These are phyloP conservation scores for Tetrahymena malaccensis DNA, from an alignment of 73 alveolate species.

Conservation along the genomic window DNA sequence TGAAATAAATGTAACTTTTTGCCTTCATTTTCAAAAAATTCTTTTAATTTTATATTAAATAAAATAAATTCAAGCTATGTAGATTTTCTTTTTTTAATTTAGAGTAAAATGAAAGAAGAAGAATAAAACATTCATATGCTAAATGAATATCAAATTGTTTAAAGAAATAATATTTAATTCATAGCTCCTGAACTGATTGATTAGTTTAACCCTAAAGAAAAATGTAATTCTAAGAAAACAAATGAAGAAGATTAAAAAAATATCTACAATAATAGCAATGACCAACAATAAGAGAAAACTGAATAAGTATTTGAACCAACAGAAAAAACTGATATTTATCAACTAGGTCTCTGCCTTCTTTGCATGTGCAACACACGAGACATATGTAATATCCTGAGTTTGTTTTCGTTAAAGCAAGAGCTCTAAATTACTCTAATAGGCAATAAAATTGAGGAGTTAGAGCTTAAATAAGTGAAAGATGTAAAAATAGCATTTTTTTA, in stretches of 20 bases:
- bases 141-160: not conserved
- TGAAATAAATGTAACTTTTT: not conserved
- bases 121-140: not conserved
- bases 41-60: too few species aligned
- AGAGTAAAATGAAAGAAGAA: not conserved
- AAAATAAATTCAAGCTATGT: not conserved
- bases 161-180: not conserved
- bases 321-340: not conserved
- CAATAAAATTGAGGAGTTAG: not conserved
- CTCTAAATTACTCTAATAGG: not conserved
- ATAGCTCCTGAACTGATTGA: not conserved
- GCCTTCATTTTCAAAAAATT: not conserved
- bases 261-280: not conserved
- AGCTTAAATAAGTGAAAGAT: not conserved
- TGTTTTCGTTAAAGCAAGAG: not conserved
- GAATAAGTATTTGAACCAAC: not conserved
- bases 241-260: not conserved
- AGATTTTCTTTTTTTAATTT: not conserved
- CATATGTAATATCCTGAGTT: not conserved
- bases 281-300: not conserved
- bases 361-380: not conserved
- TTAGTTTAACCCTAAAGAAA: not conserved
- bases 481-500: not conserved
- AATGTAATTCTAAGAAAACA: not conserved
- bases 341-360: not conserved